A percentile compares a stretch with the other conserved stretches of the same genome.
These are phyloP conservation scores for Niebla homalea DNA, from an alignment of 495 filamentous ascomycete genomes.

Conservation along the genomic window DNA sequence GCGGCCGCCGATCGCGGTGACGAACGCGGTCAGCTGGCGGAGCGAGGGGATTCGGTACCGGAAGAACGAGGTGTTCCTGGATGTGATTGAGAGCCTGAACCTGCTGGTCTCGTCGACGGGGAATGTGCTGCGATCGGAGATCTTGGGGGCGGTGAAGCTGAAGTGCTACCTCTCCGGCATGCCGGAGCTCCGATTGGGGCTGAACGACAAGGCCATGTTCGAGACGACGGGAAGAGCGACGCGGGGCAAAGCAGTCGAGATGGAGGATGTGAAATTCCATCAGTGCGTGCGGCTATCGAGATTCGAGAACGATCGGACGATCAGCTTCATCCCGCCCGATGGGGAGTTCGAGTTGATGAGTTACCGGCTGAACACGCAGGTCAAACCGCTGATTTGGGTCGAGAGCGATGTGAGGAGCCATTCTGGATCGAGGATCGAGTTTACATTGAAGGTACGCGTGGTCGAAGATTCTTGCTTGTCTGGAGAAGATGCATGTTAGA, in stretches of 20 bases:
- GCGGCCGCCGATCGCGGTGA: constrained; percentile 98
- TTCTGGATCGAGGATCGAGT: constrained; percentile 88
- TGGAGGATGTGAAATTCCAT: constrained; percentile 99
- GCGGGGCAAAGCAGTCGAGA: constrained; percentile 93
- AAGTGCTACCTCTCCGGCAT: constrained; percentile 99
- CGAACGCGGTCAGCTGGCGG: constrained; percentile 95
- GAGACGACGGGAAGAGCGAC: constrained; percentile 93
- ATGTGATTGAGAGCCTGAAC: constrained; percentile 95
- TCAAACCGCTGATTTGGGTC: constrained; percentile 98
- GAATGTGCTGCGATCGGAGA: constrained; percentile 93
- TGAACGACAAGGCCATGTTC: constrained; percentile 99
- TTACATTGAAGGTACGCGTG: constrained; percentile 73
- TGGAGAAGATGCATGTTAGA: constrained; percentile 3
- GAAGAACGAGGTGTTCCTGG: constrained; percentile 98
- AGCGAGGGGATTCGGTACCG: constrained; percentile 97
- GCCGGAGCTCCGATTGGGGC: constrained; percentile 86
- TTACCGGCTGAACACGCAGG: constrained; percentile 96
- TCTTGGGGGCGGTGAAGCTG: constrained; percentile 96
- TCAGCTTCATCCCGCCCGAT: constrained; percentile 97
- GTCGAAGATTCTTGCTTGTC: neutral
- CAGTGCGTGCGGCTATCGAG: constrained; percentile 91
- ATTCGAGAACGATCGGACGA: constrained; percentile 98
- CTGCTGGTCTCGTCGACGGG: constrained; percentile 88
- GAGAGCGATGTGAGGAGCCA: constrained; percentile 95
- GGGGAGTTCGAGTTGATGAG: constrained; percentile 99